Evolutionary conservation across 2,329 filamentous ascomycete species (phyloP), one percentile per base, ranked within the genome.

Genomic region (Cryphonectria parasitica): DNA sequence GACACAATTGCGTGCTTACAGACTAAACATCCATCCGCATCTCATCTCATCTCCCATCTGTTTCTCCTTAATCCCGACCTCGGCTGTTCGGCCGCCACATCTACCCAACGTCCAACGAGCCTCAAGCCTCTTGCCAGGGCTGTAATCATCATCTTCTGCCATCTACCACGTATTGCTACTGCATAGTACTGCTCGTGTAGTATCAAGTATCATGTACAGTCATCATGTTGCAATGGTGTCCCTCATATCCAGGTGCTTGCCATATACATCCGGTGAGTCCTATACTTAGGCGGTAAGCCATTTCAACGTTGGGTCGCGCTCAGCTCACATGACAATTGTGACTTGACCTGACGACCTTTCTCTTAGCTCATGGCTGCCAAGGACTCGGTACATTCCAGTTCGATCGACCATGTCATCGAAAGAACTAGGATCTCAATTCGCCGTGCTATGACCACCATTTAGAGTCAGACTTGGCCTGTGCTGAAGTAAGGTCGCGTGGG

Each of bases 1-100:
- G 54, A 58, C 54, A 11, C 28, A 58, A 58, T 58, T 31, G 54
- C 54, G 54, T 58, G 54, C 54, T 58, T 31, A 31, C 54, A 34
- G 54, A 28, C 54, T 19, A 58, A 58, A 58, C 25, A 58, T 31
- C 54, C 54, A 34, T 58, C 17, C 25, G 25, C 25, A 58, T 58
- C 54, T 58, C 25, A 58, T 58, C 54, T 58, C 54, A 31, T 58
- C 25, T 58, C 54, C 25, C 54, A 31, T 31, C 28, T 19, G 6
- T 19, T 34, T 58, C 54, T 13, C 54, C 54, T 58, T 58, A 2
- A 17, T 31, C 54, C 54, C 54, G 54, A 31, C 54, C 54, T 58
- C 54, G 54, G 28, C 54, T 58, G 54, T 34, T 15, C 11, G 54
- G 54, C 54, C 54, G 54, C 54, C 54, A 58, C 54, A 58, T 19